Evolutionary conservation across 2,329 filamentous ascomycete species (phyloP), one percentile per base, ranked within the genome.

Genomic region (Sclerotinia minor): DNA sequence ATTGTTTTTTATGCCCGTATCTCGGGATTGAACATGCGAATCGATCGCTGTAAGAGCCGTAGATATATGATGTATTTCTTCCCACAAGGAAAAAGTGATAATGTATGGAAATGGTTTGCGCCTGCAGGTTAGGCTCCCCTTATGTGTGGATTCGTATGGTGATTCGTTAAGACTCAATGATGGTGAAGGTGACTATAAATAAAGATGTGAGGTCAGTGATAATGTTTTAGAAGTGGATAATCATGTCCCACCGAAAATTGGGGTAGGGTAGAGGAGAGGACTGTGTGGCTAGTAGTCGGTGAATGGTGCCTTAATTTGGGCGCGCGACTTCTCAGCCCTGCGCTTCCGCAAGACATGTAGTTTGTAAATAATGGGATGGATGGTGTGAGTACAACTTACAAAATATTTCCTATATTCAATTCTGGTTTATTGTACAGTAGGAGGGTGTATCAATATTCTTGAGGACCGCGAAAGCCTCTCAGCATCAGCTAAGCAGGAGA

Each of bases 11-110:
- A 69, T 69, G 65, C 67, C n/a, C 47, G 68, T 64, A 65, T 67
- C 68, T 70, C 70, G 64, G 71, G 69, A 66, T 67, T 73, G 75
- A 70, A 73, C 76, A 77, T 77, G 73, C 74, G 74, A 73, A 72
- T 73, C 67, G 67, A 59, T 73, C 69, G 68, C 69, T 71, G 69
- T 41, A 69, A 64, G 69, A 61, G 64, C 64, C 65, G 68, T 69
- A 71, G 71, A 69, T 67, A 69, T 67, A 58, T 66, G 64, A 69
- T 69, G 69, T 68, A 65, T 67, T 60, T 41, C 41, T 67, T 35
- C 60, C 69, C 66, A 67, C 64, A 70, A 71, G 47, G 59, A 67
- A 71, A 63, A 68, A 71, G 54, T 47, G 49, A 52, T 29, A 63
- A 47, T 32, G 44, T 61, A 55, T 64, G 21, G 49, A 54, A 49